A percentile compares a stretch with the other conserved stretches of the same genome.
Evolutionary conservation across 805 yeast genomes (phyloP).

Genomic region (Wickerhamomyces bisporus): DNA sequence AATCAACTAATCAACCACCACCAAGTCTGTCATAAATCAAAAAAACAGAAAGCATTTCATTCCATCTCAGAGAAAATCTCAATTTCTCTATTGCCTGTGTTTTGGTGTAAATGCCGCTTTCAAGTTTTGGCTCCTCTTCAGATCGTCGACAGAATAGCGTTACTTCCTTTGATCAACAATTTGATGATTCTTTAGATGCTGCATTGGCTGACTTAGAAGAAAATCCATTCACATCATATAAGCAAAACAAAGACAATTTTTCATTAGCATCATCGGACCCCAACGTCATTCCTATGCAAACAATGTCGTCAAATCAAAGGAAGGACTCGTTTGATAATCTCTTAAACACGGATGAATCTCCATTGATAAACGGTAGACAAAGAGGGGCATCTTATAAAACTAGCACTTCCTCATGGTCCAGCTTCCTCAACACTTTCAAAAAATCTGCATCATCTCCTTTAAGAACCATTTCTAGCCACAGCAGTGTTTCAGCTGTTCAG

Average conservation of each 20-base stretch:
- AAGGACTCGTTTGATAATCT: conserved; percentile 23
- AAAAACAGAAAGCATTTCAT: too few relatives aligned
- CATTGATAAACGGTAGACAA: conserved; percentile 7
- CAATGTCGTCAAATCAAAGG: conserved; percentile 22
- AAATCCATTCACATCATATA: conserved; percentile 29
- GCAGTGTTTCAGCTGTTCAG: conserved; percentile 13
- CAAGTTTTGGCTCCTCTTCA: conserved; percentile 12
- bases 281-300: conserved; percentile 28
- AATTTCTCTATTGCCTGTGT: too few relatives aligned
- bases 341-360: conserved; percentile 14
- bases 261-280: conserved; percentile 25
- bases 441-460: conserved; percentile 2
- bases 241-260: conserved; percentile 23
- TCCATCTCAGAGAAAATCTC: too few relatives aligned
- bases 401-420: conserved; percentile 13
- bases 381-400: background rate
- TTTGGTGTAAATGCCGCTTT: conserved; percentile 17
- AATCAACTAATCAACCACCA: too few relatives aligned
- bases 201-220: conserved; percentile 52
- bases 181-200: conserved; percentile 60
- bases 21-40: too few relatives aligned
- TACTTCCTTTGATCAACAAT: conserved; percentile 52
- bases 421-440: conserved; percentile 6
- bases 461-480: conserved; percentile 8
- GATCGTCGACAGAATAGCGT: conserved; percentile 24